phyloP scores from a whole-genome alignment of 2,329 filamentous ascomycete species.

The Gnomoniopsis sp. region DNA sequence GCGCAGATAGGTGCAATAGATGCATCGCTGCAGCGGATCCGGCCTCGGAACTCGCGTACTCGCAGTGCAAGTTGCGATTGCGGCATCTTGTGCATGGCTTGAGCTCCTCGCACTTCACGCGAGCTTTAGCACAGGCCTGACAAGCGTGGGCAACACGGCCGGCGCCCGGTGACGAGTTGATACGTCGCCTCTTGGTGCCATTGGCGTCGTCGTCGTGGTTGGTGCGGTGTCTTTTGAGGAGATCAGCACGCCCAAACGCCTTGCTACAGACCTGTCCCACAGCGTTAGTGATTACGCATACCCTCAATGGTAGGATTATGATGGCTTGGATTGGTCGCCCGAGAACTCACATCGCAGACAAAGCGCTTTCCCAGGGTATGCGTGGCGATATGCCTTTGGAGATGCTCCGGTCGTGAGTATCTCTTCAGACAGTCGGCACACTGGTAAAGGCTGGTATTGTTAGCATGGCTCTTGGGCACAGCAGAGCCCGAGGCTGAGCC shows the following conservation, averaged over 20 bases:
- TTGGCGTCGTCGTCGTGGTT: constrained; percentile 47
- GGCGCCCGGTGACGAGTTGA: constrained; percentile 40
- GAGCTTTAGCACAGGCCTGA: constrained; percentile 46
- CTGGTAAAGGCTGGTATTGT: constrained; percentile 35
- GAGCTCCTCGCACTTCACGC: constrained; percentile 53
- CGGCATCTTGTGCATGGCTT: constrained; percentile 53
- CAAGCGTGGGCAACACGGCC: constrained; percentile 53
- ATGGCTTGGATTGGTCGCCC: background rate
- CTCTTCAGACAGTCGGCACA: constrained; percentile 49
- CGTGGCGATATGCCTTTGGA: constrained; percentile 49
- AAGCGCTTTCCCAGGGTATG: constrained; percentile 50
- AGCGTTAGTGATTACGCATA: constrained; percentile 19
- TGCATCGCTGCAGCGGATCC: constrained; percentile 41
- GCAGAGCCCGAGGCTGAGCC: background rate
- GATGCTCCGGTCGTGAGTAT: constrained; percentile 52
- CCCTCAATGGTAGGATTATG: too few relatives aligned
- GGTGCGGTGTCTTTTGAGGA: constrained; percentile 48
- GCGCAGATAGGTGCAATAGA: constrained; percentile 39
- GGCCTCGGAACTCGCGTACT: constrained; percentile 34
- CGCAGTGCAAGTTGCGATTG: constrained; percentile 44
- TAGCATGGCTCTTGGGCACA: constrained; percentile 21
- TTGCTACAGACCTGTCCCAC: constrained; percentile 45
- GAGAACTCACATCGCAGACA: constrained; percentile 32
- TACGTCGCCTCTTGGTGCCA: constrained; percentile 44
- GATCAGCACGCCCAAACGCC: constrained; percentile 50